Evolutionary conservation across 164 flowering plant genomes (phyloP).

Genomic region (Berberis vulgaris): DNA sequence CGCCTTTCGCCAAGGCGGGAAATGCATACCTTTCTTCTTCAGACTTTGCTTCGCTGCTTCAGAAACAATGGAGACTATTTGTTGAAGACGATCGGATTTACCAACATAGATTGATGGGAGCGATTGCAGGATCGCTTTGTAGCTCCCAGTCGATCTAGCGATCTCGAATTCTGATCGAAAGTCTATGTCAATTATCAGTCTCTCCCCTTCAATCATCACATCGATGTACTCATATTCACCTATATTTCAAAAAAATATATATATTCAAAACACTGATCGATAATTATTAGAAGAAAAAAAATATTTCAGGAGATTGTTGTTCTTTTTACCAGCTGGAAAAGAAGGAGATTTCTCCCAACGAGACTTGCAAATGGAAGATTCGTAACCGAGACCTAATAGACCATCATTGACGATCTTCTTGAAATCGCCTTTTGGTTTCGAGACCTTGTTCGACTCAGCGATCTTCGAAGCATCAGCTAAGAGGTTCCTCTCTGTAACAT

Average conservation of each 20-base stretch:
- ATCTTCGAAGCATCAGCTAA: constrained; percentile 31
- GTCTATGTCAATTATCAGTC: constrained; percentile 73
- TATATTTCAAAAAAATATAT: background rate
- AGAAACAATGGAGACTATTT: constrained; percentile 51
- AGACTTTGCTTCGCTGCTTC: constrained; percentile 80
- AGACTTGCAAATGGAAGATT: constrained; percentile 71
- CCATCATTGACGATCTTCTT: constrained; percentile 40
- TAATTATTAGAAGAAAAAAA: background rate
- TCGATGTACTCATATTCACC: constrained; percentile 90
- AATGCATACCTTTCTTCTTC: constrained; percentile 81
- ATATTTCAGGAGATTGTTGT: background rate
- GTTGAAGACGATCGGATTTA: constrained; percentile 61
- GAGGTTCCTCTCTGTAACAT: constrained; percentile 22
- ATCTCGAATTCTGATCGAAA: constrained; percentile 89
- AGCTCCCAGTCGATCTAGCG: constrained; percentile 66
- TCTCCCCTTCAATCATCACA: constrained; percentile 49
- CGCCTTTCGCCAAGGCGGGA: constrained; percentile 81
- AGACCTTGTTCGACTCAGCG: constrained; percentile 41
- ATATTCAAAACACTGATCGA: background rate
- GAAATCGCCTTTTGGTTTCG: constrained; percentile 42
- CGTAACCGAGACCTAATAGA: constrained; percentile 50
- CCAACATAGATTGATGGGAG: constrained; percentile 80
- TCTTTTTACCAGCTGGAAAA: constrained; percentile 54
- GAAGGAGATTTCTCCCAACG: constrained; percentile 72
- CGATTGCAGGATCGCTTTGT: constrained; percentile 52